These are phyloP conservation scores for Lactarius psammicola DNA, from an alignment of 768 basidiomycete genomes.

Conservation along the genomic window DNA sequence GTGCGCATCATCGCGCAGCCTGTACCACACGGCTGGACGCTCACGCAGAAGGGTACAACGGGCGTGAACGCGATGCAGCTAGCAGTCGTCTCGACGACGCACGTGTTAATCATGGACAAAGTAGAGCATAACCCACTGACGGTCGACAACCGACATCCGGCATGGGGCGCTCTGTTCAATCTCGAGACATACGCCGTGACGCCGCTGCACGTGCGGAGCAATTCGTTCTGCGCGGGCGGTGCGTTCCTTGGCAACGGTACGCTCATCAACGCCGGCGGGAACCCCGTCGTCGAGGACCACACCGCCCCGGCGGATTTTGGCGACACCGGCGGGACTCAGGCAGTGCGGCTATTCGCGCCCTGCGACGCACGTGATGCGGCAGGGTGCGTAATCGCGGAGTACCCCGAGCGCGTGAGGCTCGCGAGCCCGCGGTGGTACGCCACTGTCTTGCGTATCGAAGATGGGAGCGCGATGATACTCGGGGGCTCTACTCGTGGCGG, in stretches of 20 bases:
- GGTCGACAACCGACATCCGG: constrained; percentile 64
- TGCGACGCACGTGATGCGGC: constrained; percentile 50
- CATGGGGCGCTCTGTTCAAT: constrained; percentile 78
- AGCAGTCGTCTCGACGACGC: constrained; percentile 61
- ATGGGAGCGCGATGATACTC: constrained; percentile 82
- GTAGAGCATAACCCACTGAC: constrained; percentile 82
- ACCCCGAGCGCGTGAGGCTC: constrained; percentile 62
- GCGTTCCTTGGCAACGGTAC: constrained; percentile 76
- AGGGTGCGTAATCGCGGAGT: constrained; percentile 62
- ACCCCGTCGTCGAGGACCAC: constrained; percentile 64
- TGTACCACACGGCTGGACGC: constrained; percentile 45
- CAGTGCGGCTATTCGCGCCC: constrained; percentile 68
- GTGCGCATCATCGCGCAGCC: constrained; percentile 19
- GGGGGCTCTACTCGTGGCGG: constrained; percentile 81
- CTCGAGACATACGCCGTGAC: constrained; percentile 58
- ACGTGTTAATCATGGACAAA: constrained; percentile 77
- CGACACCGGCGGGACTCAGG: constrained; percentile 70
- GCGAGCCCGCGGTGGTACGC: constrained; percentile 82
- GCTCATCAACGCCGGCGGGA: constrained; percentile 76
- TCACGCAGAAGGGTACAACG: constrained; percentile 64
- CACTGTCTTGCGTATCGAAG: constrained; percentile 63
- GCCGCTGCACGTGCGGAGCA: constrained; percentile 66
- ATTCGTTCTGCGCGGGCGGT: constrained; percentile 87
- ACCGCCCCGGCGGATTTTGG: constrained; percentile 75
- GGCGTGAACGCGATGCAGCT: constrained; percentile 82